Evolutionary conservation across 2,329 filamentous ascomycete species (phyloP).

Genomic region (Pseudocercospora eumusae): DNA sequence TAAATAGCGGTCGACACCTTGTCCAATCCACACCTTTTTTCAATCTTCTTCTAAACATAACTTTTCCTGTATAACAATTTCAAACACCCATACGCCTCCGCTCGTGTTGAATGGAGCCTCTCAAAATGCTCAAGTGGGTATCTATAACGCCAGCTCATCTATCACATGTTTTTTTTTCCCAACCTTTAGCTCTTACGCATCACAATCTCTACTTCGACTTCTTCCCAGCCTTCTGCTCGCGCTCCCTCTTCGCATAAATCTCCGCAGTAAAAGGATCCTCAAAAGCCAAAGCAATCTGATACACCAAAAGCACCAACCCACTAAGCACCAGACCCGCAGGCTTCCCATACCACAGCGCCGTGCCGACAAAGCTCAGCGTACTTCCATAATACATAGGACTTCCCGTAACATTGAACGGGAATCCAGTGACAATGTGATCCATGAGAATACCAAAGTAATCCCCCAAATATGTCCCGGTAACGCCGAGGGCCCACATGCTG

Average conservation of each 20-base stretch:
- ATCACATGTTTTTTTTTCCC: constrained; percentile 1
- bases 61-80: constrained; percentile 7
- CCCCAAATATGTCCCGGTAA: constrained; percentile 94
- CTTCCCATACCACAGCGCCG: constrained; percentile 80
- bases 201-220: constrained; percentile 15
- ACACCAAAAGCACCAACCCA: constrained; percentile 71
- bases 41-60: neutral
- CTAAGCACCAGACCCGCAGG: constrained; percentile 82
- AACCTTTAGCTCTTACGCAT: neutral
- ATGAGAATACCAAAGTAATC: constrained; percentile 99
- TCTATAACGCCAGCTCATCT: constrained; percentile 22
- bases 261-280: constrained; percentile 93
- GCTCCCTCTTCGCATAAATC: constrained; percentile 86
- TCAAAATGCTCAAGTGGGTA: constrained; percentile 24
- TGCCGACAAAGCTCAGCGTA: constrained; percentile 87
- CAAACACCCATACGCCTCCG: constrained; percentile 20
- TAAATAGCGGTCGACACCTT: neutral
- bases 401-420: constrained; percentile 89
- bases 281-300: constrained; percentile 76
- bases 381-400: constrained; percentile 97
- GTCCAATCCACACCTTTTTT: constrained; percentile 1
- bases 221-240: constrained; percentile 44
- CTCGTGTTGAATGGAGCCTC: constrained; percentile 39
- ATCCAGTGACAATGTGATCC: constrained; percentile 90
- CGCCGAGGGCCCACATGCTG: constrained; percentile 86